phyloP scores from a whole-genome alignment of 1,284 basidiomycete species.

The Hemileia vastatrix region DNA sequence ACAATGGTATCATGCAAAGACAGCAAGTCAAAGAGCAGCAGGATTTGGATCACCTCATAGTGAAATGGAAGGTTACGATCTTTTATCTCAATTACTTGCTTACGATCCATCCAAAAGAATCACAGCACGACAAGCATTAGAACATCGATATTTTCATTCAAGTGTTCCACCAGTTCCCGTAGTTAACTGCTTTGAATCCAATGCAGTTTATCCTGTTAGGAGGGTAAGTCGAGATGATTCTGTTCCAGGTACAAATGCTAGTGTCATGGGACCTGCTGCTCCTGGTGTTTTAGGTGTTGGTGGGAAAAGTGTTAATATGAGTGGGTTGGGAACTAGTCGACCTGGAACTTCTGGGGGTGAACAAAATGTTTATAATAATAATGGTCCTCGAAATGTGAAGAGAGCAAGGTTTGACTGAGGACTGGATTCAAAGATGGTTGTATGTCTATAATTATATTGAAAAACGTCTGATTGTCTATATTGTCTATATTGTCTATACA shows the following conservation, averaged over 20 bases:
- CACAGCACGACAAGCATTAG: conserved; percentile 84
- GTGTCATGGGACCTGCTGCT: conserved; percentile 3
- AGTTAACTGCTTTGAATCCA: background rate
- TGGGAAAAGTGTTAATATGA: too few relatives aligned
- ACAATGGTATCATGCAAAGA: conserved; percentile 19
- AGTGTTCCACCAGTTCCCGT: background rate
- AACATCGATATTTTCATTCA: conserved; percentile 71
- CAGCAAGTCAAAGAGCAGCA: background rate
- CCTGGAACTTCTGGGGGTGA: conserved; percentile 4
- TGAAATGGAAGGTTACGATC: conserved; percentile 50
- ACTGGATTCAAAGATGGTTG: too few relatives aligned
- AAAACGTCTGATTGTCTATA: too few relatives aligned
- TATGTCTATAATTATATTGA: too few relatives aligned
- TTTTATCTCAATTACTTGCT: conserved; percentile 79
- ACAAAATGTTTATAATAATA: too few relatives aligned
- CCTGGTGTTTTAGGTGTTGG: conserved; percentile 1
- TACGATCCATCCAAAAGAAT: conserved; percentile 99
- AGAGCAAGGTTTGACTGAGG: too few relatives aligned
- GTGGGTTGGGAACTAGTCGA: background rate
- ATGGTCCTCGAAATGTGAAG: too few relatives aligned
- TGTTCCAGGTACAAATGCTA: conserved; percentile 1
- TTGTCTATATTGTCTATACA: too few relatives aligned
- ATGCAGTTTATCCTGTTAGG: conserved; percentile 4
- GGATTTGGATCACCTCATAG: background rate
- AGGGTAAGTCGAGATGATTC: conserved; percentile 14